These are phyloP conservation scores for Rhodotorula sp. DNA, from an alignment of 1,284 basidiomycete species.

Conservation along the genomic window DNA sequence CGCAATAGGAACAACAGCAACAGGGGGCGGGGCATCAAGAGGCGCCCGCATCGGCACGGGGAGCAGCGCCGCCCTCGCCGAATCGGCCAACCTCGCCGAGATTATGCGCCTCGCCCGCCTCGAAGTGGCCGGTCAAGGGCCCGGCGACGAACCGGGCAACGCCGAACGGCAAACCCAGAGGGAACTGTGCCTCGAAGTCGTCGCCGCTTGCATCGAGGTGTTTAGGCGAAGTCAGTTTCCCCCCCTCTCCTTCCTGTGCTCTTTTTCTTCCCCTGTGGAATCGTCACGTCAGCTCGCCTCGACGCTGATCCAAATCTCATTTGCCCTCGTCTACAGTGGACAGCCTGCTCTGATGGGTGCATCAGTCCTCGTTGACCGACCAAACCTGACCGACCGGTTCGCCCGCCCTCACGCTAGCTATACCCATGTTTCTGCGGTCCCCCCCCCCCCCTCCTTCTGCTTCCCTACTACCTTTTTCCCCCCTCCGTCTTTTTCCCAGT, in stretches of 20 bases:
- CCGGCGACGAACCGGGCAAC: constrained; percentile 12
- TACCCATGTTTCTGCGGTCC: neutral
- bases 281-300: neutral
- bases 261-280: neutral
- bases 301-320: neutral
- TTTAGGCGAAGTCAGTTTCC: constrained; percentile 42
- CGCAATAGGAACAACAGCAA: no score
- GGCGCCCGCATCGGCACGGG: constrained; percentile 44
- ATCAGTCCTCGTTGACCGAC: neutral
- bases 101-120: constrained; percentile 74
- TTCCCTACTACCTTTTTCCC: neutral
- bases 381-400: neutral
- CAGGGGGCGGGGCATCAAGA: constrained; percentile 3
- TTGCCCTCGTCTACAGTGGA: neutral
- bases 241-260: neutral
- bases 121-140: constrained; percentile 40
- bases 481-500: neutral
- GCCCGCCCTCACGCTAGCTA: neutral
- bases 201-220: constrained; percentile 87
- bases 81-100: constrained; percentile 70
- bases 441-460: neutral
- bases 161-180: constrained; percentile 49
- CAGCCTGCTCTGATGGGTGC: neutral
- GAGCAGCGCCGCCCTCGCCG: constrained; percentile 44
- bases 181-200: constrained; percentile 81